phyloP scores from a whole-genome alignment of 2,329 filamentous ascomycete species.

The Hymenoscyphus repandus region DNA sequence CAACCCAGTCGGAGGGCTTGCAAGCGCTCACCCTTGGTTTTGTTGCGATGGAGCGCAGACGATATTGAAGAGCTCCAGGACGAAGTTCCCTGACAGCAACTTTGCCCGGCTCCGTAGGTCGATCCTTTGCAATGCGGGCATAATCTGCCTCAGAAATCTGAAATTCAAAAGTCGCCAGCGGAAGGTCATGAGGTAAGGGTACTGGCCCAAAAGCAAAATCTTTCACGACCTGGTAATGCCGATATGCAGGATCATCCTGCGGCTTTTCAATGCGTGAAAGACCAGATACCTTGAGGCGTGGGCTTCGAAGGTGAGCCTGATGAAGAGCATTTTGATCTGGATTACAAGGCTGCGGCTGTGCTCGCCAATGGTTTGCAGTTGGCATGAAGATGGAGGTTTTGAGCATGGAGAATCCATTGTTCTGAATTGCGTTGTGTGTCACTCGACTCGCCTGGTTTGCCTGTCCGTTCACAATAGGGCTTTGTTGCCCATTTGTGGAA shows the following conservation, averaged over 20 bases:
- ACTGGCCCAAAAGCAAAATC: constrained; percentile 45
- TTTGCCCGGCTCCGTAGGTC: constrained; percentile 12
- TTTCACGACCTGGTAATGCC: constrained; percentile 52
- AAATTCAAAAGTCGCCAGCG: constrained; percentile 34
- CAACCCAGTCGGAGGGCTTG: constrained; percentile 49
- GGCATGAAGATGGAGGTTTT: constrained; percentile 33
- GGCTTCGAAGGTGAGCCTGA: constrained; percentile 52
- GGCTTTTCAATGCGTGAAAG: constrained; percentile 21
- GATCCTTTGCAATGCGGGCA: constrained; percentile 23
- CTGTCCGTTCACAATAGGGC: background rate
- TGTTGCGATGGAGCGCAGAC: constrained; percentile 60
- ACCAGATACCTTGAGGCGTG: constrained; percentile 33
- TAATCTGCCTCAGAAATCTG: constrained; percentile 18
- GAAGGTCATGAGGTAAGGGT: constrained; percentile 25
- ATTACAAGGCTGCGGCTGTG: constrained; percentile 37
- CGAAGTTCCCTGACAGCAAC: constrained; percentile 33
- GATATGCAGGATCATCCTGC: constrained; percentile 19
- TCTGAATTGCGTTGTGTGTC: background rate
- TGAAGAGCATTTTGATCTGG: constrained; percentile 48
- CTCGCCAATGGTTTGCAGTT: constrained; percentile 24
- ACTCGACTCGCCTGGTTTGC: too few relatives aligned
- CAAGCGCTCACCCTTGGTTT: constrained; percentile 30
- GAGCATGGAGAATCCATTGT: background rate
- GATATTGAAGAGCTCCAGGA: constrained; percentile 55
- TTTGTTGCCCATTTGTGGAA: constrained; percentile 15